A percentile compares a stretch with the other conserved stretches of the same genome.
phyloP scores from a whole-genome alignment of 208 protist genomes.

The Leishmania braziliensis region DNA sequence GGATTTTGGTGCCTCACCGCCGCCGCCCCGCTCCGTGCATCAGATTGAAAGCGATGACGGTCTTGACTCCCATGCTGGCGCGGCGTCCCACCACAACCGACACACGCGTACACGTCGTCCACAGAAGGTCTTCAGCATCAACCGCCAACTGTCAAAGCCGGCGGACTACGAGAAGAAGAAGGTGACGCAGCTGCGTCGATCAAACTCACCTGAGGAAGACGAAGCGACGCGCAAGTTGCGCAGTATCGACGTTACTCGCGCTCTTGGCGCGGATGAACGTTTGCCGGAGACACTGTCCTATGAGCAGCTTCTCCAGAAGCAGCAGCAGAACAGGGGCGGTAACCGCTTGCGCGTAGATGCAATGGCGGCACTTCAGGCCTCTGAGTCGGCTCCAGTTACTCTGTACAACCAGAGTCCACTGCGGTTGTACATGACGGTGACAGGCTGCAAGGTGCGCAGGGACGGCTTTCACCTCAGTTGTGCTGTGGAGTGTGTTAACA shows the following conservation, averaged over 20 bases:
- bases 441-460: slow-evolving; percentile 51
- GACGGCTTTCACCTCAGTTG: slow-evolving; percentile 45
- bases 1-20: slow-evolving; percentile 1
- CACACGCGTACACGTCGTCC: slow-evolving; percentile 4
- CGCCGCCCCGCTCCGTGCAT: slow-evolving; percentile 4
- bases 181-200: slow-evolving; percentile 9
- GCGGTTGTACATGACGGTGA: slow-evolving; percentile 34
- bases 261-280: slow-evolving; percentile 55
- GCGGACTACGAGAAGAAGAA: slow-evolving; percentile 42
- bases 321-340: background rate
- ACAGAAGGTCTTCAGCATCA: slow-evolving; percentile 53
- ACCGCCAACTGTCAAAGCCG: slow-evolving; percentile 64
- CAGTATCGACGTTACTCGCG: slow-evolving; percentile 78
- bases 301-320: slow-evolving; percentile 34
- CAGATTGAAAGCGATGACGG: slow-evolving; percentile 14
- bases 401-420: slow-evolving; percentile 47
- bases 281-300: slow-evolving; percentile 75
- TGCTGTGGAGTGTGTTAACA: slow-evolving; percentile 47
- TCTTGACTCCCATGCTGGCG: background rate
- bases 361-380: slow-evolving; percentile 10
- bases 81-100: slow-evolving; percentile 1
- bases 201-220: slow-evolving; percentile 61
- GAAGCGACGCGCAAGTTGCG: slow-evolving; percentile 77
- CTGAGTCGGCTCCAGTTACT: slow-evolving; percentile 30
- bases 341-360: slow-evolving; percentile 1